Evolutionary conservation across 2,329 filamentous ascomycete genomes (phyloP).

Genomic region (Pseudopyrenochaeta lycopersici): DNA sequence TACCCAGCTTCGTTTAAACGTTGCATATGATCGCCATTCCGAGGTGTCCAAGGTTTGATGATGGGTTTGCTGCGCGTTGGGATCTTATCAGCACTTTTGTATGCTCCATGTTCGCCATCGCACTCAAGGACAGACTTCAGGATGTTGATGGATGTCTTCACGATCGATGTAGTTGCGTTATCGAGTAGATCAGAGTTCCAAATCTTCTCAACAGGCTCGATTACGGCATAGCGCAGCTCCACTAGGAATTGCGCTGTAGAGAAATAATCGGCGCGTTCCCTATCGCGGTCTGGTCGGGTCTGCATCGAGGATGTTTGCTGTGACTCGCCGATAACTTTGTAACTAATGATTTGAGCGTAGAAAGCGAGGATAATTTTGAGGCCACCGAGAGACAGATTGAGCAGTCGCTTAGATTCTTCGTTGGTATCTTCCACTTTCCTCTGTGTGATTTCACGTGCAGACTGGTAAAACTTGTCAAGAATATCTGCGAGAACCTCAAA

Average conservation of each 20-base stretch:
- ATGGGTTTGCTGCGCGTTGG: slow-evolving; percentile 56
- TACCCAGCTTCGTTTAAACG: slow-evolving; percentile 58
- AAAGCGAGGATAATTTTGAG: slow-evolving; percentile 87
- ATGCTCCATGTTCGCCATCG: slow-evolving; percentile 76
- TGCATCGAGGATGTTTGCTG: slow-evolving; percentile 66
- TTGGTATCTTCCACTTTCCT: slow-evolving; percentile 54
- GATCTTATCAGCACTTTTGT: slow-evolving; percentile 69
- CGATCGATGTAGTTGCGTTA: slow-evolving; percentile 77
- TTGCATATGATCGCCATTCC: slow-evolving; percentile 54
- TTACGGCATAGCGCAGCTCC: slow-evolving; percentile 80
- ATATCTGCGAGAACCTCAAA: slow-evolving; percentile 77
- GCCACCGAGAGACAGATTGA: slow-evolving; percentile 64
- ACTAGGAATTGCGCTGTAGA: slow-evolving; percentile 80
- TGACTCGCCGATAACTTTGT: slow-evolving; percentile 83
- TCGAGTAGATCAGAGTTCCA: slow-evolving; percentile 90
- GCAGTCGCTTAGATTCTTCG: slow-evolving; percentile 50
- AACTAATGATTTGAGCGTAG: slow-evolving; percentile 77
- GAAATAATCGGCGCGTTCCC: slow-evolving; percentile 68
- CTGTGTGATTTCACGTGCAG: slow-evolving; percentile 61
- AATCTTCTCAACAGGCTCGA: slow-evolving; percentile 78
- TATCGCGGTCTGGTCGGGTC: slow-evolving; percentile 62
- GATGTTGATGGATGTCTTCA: slow-evolving; percentile 83
- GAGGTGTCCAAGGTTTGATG: slow-evolving; percentile 62
- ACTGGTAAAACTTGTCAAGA: slow-evolving; percentile 72
- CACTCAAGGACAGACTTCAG: slow-evolving; percentile 78